These are phyloP conservation scores for Juglanconis oblonga DNA, from an alignment of 2,329 filamentous ascomycete genomes.

Conservation along the genomic window DNA sequence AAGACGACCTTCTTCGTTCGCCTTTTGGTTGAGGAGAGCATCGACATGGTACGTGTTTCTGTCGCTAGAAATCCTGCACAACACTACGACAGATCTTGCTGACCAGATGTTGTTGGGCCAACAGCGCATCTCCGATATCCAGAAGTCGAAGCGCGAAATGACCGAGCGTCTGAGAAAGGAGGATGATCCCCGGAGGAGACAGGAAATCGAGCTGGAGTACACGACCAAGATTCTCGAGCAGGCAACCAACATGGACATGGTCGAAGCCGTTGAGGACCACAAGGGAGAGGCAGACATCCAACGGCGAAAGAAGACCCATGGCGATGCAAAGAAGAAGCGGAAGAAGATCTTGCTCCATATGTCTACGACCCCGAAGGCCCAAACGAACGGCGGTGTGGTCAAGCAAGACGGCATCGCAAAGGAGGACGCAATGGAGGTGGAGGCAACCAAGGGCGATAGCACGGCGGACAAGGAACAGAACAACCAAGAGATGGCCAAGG, in stretches of 20 bases:
- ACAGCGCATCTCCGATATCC: slow-evolving; percentile 50
- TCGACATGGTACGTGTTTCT: slow-evolving; percentile 41
- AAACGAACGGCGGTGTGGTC: neutral
- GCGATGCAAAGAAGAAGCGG: neutral
- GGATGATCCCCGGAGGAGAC: neutral
- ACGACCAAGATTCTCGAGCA: neutral
- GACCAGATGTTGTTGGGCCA: too few relatives aligned
- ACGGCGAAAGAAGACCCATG: neutral
- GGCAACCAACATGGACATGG: neutral
- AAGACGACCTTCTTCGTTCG: slow-evolving; percentile 58
- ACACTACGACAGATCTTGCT: too few relatives aligned
- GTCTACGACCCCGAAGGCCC: too few relatives aligned
- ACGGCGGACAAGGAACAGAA: too few relatives aligned
- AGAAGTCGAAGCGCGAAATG: slow-evolving; percentile 50
- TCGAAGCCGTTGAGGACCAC: neutral
- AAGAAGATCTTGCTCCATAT: too few relatives aligned
- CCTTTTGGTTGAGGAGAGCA: slow-evolving; percentile 51
- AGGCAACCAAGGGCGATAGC: too few relatives aligned
- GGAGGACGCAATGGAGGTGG: neutral
- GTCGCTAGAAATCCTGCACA: too few relatives aligned
- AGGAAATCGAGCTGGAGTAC: neutral
- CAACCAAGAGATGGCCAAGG: too few relatives aligned
- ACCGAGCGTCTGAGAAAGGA: slow-evolving; percentile 27
- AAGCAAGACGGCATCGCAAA: neutral
- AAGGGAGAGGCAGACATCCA: neutral